Percentiles rank a stretch among this genome's conserved stretches.
phyloP scores from a whole-genome alignment of 768 basidiomycete species.

The Tylopilus plumbeoviolaceoides region DNA sequence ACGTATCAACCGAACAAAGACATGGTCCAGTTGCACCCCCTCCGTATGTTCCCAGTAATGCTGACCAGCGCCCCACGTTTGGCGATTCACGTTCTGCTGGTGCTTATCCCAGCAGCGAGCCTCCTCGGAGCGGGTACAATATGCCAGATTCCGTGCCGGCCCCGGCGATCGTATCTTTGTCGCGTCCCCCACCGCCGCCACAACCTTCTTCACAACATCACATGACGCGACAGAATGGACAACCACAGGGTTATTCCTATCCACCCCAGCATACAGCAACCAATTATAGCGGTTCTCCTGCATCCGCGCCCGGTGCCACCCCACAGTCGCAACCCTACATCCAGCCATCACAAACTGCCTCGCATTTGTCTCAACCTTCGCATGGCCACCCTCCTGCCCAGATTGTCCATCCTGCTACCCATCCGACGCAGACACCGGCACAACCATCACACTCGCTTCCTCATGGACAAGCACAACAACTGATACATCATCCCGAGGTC shows the following conservation, averaged over 20 bases:
- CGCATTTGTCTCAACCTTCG: slow-evolving; percentile 13
- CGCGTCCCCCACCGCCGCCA: slow-evolving; percentile 12
- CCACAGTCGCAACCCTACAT: slow-evolving; percentile 26
- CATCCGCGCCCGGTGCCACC: slow-evolving; percentile 7
- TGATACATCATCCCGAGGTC: slow-evolving; percentile 22
- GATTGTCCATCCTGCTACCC: slow-evolving; percentile 6
- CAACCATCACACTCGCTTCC: slow-evolving; percentile 26
- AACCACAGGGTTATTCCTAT: slow-evolving; percentile 18
- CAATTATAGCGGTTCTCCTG: slow-evolving; percentile 15
- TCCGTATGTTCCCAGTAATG: slow-evolving; percentile 15
- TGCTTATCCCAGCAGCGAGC: slow-evolving; percentile 14
- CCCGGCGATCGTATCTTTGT: slow-evolving; percentile 15
- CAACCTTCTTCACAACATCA: slow-evolving; percentile 17
- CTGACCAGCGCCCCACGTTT: slow-evolving; percentile 19
- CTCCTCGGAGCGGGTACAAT: slow-evolving; percentile 12
- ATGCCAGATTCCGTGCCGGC: slow-evolving; percentile 15
- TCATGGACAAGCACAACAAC: slow-evolving; percentile 26
- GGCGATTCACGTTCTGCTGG: slow-evolving; percentile 19
- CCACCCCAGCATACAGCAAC: slow-evolving; percentile 10
- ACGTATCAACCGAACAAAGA: slow-evolving; percentile 18
- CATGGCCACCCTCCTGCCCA: slow-evolving; percentile 20
- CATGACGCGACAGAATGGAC: slow-evolving; percentile 16
- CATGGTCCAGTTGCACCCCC: slow-evolving; percentile 11
- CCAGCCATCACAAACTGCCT: slow-evolving; percentile 4
- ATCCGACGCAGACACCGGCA: slow-evolving; percentile 18